Base-by-base conservation (phyloP, 2,329 filamentous ascomycete species). In the Talaromyces sp. region DNA sequence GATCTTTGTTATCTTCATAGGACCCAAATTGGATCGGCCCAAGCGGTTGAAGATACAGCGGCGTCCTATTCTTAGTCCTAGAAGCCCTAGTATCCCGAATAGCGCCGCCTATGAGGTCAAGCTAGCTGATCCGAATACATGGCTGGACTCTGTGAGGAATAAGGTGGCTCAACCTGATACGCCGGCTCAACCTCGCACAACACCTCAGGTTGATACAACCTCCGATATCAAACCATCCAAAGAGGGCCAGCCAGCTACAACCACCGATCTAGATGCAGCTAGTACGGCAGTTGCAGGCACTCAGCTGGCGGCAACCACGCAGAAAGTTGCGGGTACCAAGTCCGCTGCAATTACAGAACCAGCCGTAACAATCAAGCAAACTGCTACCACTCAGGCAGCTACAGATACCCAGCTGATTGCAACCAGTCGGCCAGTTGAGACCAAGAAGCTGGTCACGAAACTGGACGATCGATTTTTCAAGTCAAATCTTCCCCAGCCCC, bases 401-500 rank as follows among this genome's bases (percentile, higher is more conserved):
- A 7, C 25, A 28, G 25, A 28, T 28, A 7, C 25, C 25, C 17
- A 46, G 22, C 22, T n/a, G 8, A 31, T 22, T 46, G 43, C 25
- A 33, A 19, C 8, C 22, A 17, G 1, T 15, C 41, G n/a, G 41
- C 41, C 15, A n/a, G 41, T 22, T 45, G 22, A 22, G 25, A 45
- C 21, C 7, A 45, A 8, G 15, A 45, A 56, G 41, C 17, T 41
- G 31, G 53, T 28, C 41, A 9, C 4, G 5, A 48, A 31, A 28
- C 33, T 39, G 22, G 46, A 58, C 4, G 19, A 50, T 28, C 60
- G 62, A 33, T 60, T 62, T 10, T 62, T 65, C 40, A 57, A 33
- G 31, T 62, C 63, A 8, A 65, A 63, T 51, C 59, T 66, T 45
- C 65, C 65, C 15, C 61, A 63, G 37, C 65, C 65, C 15, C 48